phyloP scores from a whole-genome alignment of 176 grass and related monocot genomes.

The Tillandsia leiboldiana region DNA sequence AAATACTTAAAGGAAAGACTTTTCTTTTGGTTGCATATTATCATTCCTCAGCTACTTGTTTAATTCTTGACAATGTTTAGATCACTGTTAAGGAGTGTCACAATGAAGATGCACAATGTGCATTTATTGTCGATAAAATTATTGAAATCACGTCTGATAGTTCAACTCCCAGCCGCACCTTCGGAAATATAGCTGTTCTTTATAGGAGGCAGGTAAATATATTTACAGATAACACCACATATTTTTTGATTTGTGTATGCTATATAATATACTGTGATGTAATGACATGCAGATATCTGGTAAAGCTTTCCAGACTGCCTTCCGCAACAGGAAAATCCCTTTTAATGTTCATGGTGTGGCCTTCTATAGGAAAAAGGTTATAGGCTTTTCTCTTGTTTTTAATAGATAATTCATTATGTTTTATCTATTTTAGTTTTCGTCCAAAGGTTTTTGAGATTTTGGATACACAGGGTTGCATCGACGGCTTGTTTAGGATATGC shows the following conservation, averaged over 20 bases:
- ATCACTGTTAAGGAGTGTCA: constrained; percentile 86
- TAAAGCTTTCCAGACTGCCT: constrained; percentile 81
- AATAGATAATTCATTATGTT: neutral
- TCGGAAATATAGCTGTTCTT: constrained; percentile 69
- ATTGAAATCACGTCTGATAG: constrained; percentile 60
- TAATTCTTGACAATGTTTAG: constrained; percentile 33
- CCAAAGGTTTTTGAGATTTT: neutral
- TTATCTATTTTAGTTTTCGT: neutral
- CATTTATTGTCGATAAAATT: constrained; percentile 95
- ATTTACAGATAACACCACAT: neutral
- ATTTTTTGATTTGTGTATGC: neutral
- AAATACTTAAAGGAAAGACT: neutral
- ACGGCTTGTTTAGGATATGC: neutral
- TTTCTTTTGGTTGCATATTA: constrained; percentile 9
- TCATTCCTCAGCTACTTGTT: constrained; percentile 9
- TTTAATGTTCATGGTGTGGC: constrained; percentile 92
- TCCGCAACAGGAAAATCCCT: constrained; percentile 95
- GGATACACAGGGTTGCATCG: neutral
- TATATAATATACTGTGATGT: constrained; percentile 23
- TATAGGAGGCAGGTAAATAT: constrained; percentile 76
- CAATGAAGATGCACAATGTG: constrained; percentile 86
- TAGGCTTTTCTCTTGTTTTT: neutral
- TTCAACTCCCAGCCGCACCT: constrained; percentile 35
- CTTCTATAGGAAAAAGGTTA: constrained; percentile 97
- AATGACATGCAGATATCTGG: constrained; percentile 58